These are phyloP conservation scores for Mycena belliarum DNA, from an alignment of 768 basidiomycete genomes.

Conservation along the genomic window DNA sequence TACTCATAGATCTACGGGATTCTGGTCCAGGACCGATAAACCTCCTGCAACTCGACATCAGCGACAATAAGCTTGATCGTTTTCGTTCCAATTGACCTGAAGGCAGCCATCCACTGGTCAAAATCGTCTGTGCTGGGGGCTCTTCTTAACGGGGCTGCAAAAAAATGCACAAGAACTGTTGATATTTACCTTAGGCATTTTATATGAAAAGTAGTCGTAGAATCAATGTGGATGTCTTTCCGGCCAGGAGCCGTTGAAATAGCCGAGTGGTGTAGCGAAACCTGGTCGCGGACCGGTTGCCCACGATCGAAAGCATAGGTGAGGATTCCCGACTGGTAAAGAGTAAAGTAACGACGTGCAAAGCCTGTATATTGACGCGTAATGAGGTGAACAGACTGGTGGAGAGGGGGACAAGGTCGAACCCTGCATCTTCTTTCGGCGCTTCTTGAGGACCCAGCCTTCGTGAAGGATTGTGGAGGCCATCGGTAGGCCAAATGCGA, in stretches of 20 bases:
- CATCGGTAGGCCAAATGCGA: constrained; percentile 15
- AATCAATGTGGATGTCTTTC: constrained; percentile 82
- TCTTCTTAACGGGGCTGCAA: too few species aligned
- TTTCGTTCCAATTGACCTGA: constrained; percentile 52
- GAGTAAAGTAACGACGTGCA: constrained; percentile 75
- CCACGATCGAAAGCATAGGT: constrained; percentile 75
- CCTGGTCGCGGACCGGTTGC: constrained; percentile 69
- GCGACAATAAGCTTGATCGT: constrained; percentile 5
- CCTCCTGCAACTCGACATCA: constrained; percentile 45
- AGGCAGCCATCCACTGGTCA: constrained; percentile 69
- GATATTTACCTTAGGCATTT: too few species aligned
- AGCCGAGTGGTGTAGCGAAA: constrained; percentile 69
- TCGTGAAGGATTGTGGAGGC: constrained; percentile 45
- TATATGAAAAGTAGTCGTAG: constrained; percentile 77
- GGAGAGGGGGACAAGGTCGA: constrained; percentile 15
- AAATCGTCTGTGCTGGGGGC: constrained; percentile 72
- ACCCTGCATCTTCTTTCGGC: constrained; percentile 90
- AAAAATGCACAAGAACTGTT: too few species aligned
- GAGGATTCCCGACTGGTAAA: constrained; percentile 68
- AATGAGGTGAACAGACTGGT: neutral
- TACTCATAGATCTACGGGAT: constrained; percentile 42
- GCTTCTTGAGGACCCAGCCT: constrained; percentile 87
- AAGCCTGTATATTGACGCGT: constrained; percentile 53
- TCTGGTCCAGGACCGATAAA: constrained; percentile 58
- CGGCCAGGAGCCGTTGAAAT: constrained; percentile 73